A percentile compares a stretch with the other conserved stretches of the same genome.
These are phyloP conservation scores for Phytophthora ramorum DNA, from an alignment of 352 stramenopile species.

Conservation along the genomic window DNA sequence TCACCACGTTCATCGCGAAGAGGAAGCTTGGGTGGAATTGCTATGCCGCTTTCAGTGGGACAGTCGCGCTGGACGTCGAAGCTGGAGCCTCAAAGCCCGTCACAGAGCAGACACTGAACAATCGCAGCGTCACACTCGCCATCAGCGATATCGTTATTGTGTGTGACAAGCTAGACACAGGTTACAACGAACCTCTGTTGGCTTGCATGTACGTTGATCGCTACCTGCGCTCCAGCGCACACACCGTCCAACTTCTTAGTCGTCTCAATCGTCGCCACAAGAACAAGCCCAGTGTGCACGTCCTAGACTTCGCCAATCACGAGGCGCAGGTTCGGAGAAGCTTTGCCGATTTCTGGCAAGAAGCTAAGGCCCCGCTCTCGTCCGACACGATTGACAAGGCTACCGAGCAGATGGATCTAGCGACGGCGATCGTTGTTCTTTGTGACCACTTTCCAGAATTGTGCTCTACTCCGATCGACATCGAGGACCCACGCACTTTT, in stretches of 20 bases:
- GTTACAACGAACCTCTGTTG: conserved; percentile 82
- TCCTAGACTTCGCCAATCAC: conserved; percentile 83
- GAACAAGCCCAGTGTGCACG: conserved; percentile 52
- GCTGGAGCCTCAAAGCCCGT: conserved; percentile 31
- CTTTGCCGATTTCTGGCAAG: conserved; percentile 61
- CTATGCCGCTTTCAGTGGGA: conserved; percentile 77
- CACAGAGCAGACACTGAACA: conserved; percentile 77
- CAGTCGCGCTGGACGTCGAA: conserved; percentile 34
- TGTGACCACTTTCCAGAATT: conserved; percentile 55
- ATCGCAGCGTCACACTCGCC: conserved; percentile 48
- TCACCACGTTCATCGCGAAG: conserved; percentile 63
- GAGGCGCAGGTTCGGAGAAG: conserved; percentile 64
- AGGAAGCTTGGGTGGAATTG: conserved; percentile 67
- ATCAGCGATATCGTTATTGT: conserved; percentile 83
- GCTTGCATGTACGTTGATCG: conserved; percentile 88
- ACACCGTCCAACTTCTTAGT: conserved; percentile 84
- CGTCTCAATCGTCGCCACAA: conserved; percentile 79
- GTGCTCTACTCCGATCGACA: conserved; percentile 18
- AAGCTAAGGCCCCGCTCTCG: conserved; percentile 30
- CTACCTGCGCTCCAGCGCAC: conserved; percentile 63
- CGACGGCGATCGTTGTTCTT: conserved; percentile 46
- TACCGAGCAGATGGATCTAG: conserved; percentile 40
- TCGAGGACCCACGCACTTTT: conserved; percentile 31
- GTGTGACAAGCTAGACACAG: conserved; percentile 88
- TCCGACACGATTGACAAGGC: conserved; percentile 34